phyloP scores from a whole-genome alignment of 495 filamentous ascomycete genomes.

The Podospora conica region DNA sequence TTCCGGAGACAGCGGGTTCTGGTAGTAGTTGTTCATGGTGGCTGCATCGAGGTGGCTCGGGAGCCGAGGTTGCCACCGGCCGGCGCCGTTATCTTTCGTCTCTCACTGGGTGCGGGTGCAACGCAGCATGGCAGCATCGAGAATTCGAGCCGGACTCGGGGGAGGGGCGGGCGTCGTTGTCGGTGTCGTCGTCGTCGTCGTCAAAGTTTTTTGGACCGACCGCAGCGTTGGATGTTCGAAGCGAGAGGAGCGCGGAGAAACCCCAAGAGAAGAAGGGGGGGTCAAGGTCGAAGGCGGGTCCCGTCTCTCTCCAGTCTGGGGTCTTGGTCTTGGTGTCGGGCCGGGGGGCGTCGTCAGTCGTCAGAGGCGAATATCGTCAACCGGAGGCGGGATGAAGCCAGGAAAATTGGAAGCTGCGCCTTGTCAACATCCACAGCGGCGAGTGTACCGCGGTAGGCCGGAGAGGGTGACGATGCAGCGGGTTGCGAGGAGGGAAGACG shows the following conservation, averaged over 20 bases:
- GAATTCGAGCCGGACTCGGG: background rate
- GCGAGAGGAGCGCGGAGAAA: background rate
- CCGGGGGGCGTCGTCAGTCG: too few species aligned
- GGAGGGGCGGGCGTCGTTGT: background rate
- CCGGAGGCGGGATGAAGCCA: background rate
- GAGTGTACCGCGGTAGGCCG: background rate
- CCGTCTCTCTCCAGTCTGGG: too few species aligned
- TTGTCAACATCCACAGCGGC: background rate
- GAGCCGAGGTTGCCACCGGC: background rate
- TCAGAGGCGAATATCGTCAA: background rate
- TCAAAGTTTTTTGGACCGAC: background rate
- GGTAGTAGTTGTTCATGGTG: conserved; percentile 31
- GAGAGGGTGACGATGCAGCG: background rate
- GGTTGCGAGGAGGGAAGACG: conserved; percentile 1
- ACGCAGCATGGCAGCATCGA: conserved; percentile 6
- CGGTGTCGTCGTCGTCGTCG: background rate
- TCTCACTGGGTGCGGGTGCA: background rate
- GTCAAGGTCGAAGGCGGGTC: background rate
- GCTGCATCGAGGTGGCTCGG: conserved; percentile 13
- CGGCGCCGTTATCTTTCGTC: background rate
- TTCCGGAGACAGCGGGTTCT: conserved; percentile 38
- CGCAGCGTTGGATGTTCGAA: background rate
- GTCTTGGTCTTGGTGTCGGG: background rate
- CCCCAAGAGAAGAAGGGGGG: background rate
- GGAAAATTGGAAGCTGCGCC: background rate